Evolutionary conservation across 2,329 filamentous ascomycete genomes (phyloP), one percentile per base, ranked within the genome.

Genomic region (Neonectria ditissima): DNA sequence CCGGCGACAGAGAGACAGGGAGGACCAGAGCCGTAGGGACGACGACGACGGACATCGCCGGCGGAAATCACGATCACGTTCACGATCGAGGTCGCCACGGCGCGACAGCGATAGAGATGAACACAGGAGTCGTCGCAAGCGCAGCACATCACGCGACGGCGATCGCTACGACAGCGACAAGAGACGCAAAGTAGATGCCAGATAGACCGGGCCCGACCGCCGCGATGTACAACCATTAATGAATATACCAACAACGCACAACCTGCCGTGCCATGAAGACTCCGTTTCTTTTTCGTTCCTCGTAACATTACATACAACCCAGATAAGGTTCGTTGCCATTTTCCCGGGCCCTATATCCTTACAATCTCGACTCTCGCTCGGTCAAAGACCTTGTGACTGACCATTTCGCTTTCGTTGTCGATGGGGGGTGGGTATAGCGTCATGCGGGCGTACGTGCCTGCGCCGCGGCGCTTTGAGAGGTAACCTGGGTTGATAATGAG

Each of bases 401-500:
- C 80, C 75, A 91, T 83, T 11, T 83, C 85, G 4, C 81, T 83
- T 65, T 91, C 89, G 37, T 87, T 84, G 0, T 89, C 85, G 1
- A 91, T 69, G 6, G 79, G 79, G 14, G 90, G 87, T 2, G 92
- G 89, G 67, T 92, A 86, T 7, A 98, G 80, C 20, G 88, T 88
- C 84, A 99, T 86, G 54, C 91, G 89, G 1, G 93, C 92, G 77
- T 91, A 98, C 1, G 94, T 97, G 6, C 96, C 96, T 0, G 94
- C 86, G 1, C 91, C 94, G 63, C 89, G 90, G 60, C 92, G 89
- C 80, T 97, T 97, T 16, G 93, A 96, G 34, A 97, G 81, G 53
- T 89, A 90, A 5, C 96, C 95, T 0, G 96, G 95, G 77, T 99
- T 99, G 74, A 99, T 91, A 13, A 94, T 89, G 7, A 98, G 80